phyloP scores from a whole-genome alignment of 345 rosid species.

The Eucalyptus cloeziana region DNA sequence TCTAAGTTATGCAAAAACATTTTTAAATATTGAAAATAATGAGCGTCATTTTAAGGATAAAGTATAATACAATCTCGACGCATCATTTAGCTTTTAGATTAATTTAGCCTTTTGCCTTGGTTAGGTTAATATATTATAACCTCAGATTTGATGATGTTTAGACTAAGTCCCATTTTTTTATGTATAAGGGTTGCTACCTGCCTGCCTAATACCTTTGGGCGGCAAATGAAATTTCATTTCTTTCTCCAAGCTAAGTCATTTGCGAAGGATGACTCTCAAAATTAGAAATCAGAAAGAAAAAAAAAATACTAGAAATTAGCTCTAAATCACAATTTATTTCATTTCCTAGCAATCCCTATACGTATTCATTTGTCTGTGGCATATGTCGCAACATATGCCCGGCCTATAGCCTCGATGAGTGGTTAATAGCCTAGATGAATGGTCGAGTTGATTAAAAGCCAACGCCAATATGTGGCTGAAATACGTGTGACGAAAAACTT shows the following conservation, averaged over 20 bases:
- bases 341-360: background rate
- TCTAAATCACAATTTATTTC: background rate
- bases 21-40: too few relatives aligned
- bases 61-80: background rate
- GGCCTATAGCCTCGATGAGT: background rate
- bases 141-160: background rate
- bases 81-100: background rate
- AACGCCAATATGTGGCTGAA: background rate
- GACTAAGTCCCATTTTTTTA: background rate
- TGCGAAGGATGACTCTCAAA: background rate
- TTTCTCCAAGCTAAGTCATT: background rate
- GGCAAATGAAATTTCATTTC: background rate
- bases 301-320: too few relatives aligned
- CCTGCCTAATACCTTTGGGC: background rate
- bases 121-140: background rate
- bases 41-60: background rate
- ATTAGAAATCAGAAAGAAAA: background rate
- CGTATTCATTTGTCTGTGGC: background rate
- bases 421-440: too few relatives aligned
- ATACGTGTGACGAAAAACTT: background rate
- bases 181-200: background rate
- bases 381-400: background rate
- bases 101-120: background rate
- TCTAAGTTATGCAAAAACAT: background rate
- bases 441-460: background rate